phyloP scores from a whole-genome alignment of 2,329 filamentous ascomycete species.

The Fusarium sp. region DNA sequence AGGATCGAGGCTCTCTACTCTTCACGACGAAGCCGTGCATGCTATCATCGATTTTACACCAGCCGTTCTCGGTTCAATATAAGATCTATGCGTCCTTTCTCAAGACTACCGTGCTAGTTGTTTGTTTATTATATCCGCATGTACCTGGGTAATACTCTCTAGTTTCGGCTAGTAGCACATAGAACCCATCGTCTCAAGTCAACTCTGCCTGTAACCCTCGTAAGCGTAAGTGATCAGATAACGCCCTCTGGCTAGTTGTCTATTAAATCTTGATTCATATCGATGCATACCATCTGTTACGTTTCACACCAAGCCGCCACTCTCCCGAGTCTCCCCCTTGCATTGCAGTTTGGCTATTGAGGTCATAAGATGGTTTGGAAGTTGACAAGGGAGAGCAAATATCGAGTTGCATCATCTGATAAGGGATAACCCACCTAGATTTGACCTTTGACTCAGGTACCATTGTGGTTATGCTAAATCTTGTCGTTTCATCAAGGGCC shows the following conservation, averaged over 20 bases:
- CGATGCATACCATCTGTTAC: not conserved
- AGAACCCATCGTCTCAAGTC: not conserved
- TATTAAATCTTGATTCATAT: not conserved
- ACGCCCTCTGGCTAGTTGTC: not conserved
- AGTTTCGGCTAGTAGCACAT: not conserved
- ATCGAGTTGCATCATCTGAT: not conserved
- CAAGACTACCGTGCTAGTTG: not conserved
- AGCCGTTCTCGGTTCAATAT: not conserved
- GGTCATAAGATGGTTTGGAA: not conserved
- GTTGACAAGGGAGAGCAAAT: not conserved
- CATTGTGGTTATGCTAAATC: not conserved
- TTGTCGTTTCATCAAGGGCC: not conserved
- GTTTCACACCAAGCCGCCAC: not conserved
- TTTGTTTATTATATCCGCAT: too few species aligned
- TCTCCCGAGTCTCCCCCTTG: slow-evolving; percentile 4
- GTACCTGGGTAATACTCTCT: not conserved
- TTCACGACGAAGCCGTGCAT: not conserved
- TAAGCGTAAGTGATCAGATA: too few species aligned
- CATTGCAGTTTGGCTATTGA: slow-evolving; percentile 8
- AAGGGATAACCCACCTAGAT: not conserved
- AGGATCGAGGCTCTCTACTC: not conserved
- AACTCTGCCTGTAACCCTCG: not conserved
- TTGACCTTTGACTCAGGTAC: not conserved
- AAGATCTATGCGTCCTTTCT: not conserved
- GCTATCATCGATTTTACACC: not conserved